Conservation (phyloP, 805 yeast genomes). For the Yarrowia yakushimensis region DNA sequence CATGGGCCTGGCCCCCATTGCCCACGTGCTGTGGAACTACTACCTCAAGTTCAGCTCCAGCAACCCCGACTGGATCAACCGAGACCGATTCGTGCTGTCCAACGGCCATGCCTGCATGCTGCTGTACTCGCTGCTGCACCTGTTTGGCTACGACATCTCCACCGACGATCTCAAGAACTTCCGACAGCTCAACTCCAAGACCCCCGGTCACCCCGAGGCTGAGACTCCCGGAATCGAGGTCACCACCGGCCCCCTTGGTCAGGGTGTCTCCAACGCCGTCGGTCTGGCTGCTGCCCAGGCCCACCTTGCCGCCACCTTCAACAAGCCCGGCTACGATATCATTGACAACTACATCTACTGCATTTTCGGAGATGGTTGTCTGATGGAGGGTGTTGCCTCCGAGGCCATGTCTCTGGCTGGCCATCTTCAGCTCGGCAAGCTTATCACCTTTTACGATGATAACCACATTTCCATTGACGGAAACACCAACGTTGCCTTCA, state of each 20-base stretch:
- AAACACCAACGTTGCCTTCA: constrained; percentile 38
- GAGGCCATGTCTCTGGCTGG: constrained; percentile 44
- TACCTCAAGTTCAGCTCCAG: constrained; percentile 83
- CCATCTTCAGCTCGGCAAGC: constrained; percentile 40
- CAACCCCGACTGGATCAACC: constrained; percentile 88
- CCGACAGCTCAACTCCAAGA: constrained; percentile 84
- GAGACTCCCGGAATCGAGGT: constrained; percentile 41
- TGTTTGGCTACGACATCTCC: constrained; percentile 76
- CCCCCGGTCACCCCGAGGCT: constrained; percentile 49
- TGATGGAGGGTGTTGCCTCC: constrained; percentile 43
- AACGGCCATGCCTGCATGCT: constrained; percentile 97
- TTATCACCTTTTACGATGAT: constrained; percentile 41
- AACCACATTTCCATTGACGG: constrained; percentile 43
- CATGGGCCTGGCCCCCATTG: constrained; percentile 94
- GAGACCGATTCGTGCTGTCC: constrained; percentile 91
- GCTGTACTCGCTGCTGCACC: constrained; percentile 77
- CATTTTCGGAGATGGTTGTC: constrained; percentile 44
- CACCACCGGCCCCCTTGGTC: constrained; percentile 46
- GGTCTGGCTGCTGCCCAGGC: constrained; percentile 43
- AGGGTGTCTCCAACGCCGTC: constrained; percentile 43
- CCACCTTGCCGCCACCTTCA: constrained; percentile 40
- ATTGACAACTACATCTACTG: constrained; percentile 38
- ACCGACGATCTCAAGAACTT: constrained; percentile 85
- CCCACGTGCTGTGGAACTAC: constrained; percentile 75
- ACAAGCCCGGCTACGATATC: constrained; percentile 38